Evolutionary conservation across 768 basidiomycete genomes (phyloP).

Genomic region (Hygrophoropsis aurantiaca): DNA sequence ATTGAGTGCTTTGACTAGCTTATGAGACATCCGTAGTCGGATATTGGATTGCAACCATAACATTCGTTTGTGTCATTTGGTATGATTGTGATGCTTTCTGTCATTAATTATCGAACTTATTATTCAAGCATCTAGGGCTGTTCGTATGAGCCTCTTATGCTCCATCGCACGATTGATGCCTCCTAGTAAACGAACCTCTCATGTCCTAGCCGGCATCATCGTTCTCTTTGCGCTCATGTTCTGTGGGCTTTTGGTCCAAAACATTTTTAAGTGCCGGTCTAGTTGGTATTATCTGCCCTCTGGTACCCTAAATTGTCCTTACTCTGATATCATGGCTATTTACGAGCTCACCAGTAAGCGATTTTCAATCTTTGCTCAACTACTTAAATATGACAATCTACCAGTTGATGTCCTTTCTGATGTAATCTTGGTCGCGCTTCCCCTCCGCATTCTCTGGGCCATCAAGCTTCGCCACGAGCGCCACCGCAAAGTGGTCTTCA

Average conservation of each 20-base stretch:
- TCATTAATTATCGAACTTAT: constrained; percentile 1
- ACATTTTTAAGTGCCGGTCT: constrained; percentile 1
- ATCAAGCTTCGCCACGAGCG: constrained; percentile 14
- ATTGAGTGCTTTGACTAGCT: constrained; percentile 1
- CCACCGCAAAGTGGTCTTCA: constrained; percentile 22
- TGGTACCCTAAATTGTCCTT: constrained; percentile 1
- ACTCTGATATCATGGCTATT: constrained; percentile 4
- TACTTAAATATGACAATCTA: not conserved
- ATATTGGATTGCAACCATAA: constrained; percentile 9
- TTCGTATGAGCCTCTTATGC: constrained; percentile 20
- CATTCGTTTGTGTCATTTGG: constrained; percentile 14
- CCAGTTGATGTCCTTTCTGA: constrained; percentile 16
- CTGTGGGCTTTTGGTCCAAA: not conserved
- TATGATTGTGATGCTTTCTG: not conserved
- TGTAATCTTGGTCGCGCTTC: constrained; percentile 15
- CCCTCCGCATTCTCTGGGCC: constrained; percentile 19
- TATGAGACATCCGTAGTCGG: constrained; percentile 4
- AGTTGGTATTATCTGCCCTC: constrained; percentile 8
- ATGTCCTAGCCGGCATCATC: constrained; percentile 9
- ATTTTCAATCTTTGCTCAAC: not conserved
- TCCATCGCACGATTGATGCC: constrained; percentile 21
- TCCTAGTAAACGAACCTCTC: constrained; percentile 6
- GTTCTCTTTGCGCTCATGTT: constrained; percentile 12
- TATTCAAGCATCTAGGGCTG: constrained; percentile 9
- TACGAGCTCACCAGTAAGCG: constrained; percentile 16